These are phyloP conservation scores for Lasiodiplodia gonubiensis DNA, from an alignment of 2,329 filamentous ascomycete genomes.

Conservation along the genomic window DNA sequence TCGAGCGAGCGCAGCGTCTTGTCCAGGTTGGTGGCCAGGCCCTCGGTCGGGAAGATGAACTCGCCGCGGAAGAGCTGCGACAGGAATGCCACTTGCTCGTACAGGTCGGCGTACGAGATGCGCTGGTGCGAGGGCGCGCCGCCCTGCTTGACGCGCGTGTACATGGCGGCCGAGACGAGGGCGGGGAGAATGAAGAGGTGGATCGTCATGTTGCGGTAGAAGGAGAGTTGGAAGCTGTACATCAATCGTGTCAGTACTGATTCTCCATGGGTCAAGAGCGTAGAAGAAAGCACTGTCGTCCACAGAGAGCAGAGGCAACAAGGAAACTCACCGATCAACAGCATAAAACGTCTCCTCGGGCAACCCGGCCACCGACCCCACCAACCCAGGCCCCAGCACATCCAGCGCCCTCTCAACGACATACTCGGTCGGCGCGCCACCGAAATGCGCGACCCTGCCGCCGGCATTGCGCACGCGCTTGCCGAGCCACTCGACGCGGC, in stretches of 20 bases:
- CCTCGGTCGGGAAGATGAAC: slow-evolving; percentile 93
- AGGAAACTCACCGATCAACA: slow-evolving; percentile 69
- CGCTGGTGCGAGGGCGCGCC: slow-evolving; percentile 83
- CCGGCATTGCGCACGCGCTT: slow-evolving; percentile 82
- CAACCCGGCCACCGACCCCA: slow-evolving; percentile 77
- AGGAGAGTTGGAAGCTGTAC: slow-evolving; percentile 87
- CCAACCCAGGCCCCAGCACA: slow-evolving; percentile 86
- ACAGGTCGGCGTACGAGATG: slow-evolving; percentile 75
- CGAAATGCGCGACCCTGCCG: slow-evolving; percentile 92
- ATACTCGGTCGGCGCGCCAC: slow-evolving; percentile 74
- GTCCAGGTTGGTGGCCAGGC: slow-evolving; percentile 78
- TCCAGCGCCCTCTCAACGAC: slow-evolving; percentile 91
- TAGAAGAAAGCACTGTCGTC: background rate
- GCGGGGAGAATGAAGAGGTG: slow-evolving; percentile 96
- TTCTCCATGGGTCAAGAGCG: background rate
- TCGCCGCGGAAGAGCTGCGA: slow-evolving; percentile 84
- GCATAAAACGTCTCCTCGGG: slow-evolving; percentile 93
- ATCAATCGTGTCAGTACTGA: background rate
- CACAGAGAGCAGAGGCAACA: background rate
- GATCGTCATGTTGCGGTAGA: slow-evolving; percentile 99
- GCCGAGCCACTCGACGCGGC: slow-evolving; percentile 89
- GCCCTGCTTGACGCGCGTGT: slow-evolving; percentile 86
- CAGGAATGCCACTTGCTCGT: slow-evolving; percentile 83
- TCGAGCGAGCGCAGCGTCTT: slow-evolving; percentile 80
- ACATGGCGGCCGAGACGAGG: slow-evolving; percentile 87